Conservation (phyloP, 257 asterid species). For the Solanum virginianum region DNA sequence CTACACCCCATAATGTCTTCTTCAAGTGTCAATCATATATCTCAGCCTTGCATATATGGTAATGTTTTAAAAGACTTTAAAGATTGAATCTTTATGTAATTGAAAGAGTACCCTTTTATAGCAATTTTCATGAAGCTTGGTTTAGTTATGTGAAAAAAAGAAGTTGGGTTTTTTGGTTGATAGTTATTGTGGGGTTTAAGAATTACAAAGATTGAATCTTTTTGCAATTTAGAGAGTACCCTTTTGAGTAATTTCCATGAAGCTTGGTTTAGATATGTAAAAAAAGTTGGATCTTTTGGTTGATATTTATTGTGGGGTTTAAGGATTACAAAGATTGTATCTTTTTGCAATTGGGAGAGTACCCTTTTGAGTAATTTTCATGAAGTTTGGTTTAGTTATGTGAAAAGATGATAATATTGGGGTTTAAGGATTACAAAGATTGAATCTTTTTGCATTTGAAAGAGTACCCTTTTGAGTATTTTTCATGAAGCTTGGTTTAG, state of each 20-base stretch:
- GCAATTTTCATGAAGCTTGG: background rate
- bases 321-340: background rate
- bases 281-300: background rate
- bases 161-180: background rate
- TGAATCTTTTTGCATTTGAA: conserved; percentile 2
- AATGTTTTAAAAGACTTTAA: background rate
- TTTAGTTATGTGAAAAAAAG: background rate
- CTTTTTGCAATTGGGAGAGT: conserved; percentile 5
- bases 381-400: background rate
- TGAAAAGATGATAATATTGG: background rate
- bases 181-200: background rate
- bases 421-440: background rate
- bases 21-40: conserved; percentile 55
- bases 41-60: conserved; percentile 90
- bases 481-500: background rate
- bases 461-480: background rate
- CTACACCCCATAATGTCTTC: conserved; percentile 53
- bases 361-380: background rate
- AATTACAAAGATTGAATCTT: background rate
- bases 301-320: background rate
- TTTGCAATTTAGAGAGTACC: conserved; percentile 6
- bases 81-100: conserved; percentile 1
- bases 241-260: background rate
- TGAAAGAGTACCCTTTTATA: background rate
- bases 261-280: background rate